Base-by-base conservation (phyloP, 345 rosid species). In the Arabidopsis arenosa region DNA sequence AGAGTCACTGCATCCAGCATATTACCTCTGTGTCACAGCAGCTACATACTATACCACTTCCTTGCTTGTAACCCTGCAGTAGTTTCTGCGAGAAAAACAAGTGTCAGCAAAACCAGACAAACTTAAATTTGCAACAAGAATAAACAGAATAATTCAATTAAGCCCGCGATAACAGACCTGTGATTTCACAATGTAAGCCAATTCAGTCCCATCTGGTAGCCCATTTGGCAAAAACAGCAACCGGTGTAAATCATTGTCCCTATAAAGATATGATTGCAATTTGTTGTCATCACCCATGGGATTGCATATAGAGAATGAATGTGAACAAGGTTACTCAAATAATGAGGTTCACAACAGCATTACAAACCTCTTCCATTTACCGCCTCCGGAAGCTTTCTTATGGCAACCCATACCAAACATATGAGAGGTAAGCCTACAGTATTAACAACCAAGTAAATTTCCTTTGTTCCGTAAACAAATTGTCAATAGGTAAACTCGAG, bases 161-260 rank as follows among this genome's bases (percentile, higher is more conserved):
- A 36, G 48, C 66, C 30, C 51, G 17, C 63, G 4, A 37, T 74
- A 59, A 23, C 68, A 41, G 39, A 93, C 98, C 89, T 91, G 85
- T 74, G 88, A 91, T 85, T 87, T 89, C 26, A 85, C 75, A 79
- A 69, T 81, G 82, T 93, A 91, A 49, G 87, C 86, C 79, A 93
- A 73, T 77, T 81, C 86, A 74, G 95, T 88, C 72, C 97, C 97
- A 85, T 93, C 98, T 13, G 92, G 88, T 69, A 93, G 86, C 66
- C 96, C 97, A 65, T 89, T 85, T 47, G 97, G 93, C 90, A 88
- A 80, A 85, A 93, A 93, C 54, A 93, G 88, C 68, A 85, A 73
- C 70, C 90, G 87, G 80, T 93, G 98, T 61, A 93, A 58, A 83
- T 88, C 93, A 80, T 91, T 90, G 77, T 88, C 98, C 86, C 98